Evolutionary conservation across 257 asterid genomes (phyloP).

Genomic region (Solanum ahanhuiri): DNA sequence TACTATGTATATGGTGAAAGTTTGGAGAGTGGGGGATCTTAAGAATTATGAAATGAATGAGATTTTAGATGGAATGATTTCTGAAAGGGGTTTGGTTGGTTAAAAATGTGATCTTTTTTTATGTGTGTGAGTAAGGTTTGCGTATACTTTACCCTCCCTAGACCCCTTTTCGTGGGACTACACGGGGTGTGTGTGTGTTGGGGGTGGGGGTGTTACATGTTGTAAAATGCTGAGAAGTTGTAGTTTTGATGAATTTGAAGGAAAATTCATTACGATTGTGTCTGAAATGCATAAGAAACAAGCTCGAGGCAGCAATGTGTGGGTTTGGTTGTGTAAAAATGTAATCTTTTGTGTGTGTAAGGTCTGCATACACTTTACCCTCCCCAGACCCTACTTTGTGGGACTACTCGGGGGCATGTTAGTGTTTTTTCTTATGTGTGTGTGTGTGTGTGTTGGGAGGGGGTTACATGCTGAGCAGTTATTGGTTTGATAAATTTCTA

Average conservation of each 20-base stretch:
- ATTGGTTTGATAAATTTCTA: neutral
- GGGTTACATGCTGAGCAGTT: neutral
- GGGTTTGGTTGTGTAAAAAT: neutral
- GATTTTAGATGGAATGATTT: neutral
- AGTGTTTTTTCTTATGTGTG: neutral
- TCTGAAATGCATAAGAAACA: conserved; percentile 73
- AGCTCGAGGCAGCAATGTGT: conserved; percentile 35
- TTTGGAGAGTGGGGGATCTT: neutral
- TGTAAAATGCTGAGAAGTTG: too few species aligned
- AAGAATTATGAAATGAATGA: neutral
- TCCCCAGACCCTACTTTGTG: neutral
- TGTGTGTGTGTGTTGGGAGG: neutral
- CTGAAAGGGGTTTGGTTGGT: neutral
- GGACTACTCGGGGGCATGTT: neutral
- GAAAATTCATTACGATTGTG: conserved; percentile 56
- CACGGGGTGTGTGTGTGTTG: neutral
- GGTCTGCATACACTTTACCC: neutral
- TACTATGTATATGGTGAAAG: neutral
- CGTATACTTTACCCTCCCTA: neutral
- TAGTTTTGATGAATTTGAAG: conserved; percentile 8
- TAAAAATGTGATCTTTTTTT: neutral
- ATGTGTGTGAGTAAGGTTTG: neutral
- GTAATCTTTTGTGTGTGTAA: neutral
- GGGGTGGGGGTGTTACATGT: too few species aligned
- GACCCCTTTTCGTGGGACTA: neutral